These are phyloP conservation scores for Rhodosporidiobolus sp. DNA, from an alignment of 768 basidiomycete species.

Conservation along the genomic window DNA sequence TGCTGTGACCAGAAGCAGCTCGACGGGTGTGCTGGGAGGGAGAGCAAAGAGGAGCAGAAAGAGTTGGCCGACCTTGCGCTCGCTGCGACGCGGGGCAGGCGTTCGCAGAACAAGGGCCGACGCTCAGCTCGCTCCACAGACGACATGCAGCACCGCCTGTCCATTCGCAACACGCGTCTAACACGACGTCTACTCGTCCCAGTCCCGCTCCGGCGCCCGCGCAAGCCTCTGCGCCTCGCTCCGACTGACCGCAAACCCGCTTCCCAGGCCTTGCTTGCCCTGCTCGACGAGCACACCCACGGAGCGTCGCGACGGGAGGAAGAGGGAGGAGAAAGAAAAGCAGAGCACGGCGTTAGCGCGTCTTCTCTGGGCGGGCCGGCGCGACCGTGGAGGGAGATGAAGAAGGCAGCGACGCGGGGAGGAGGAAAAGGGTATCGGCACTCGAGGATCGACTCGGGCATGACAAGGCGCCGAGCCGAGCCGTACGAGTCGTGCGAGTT, in stretches of 20 bases:
- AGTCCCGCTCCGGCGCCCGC: slow-evolving; percentile 19
- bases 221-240: slow-evolving; percentile 12
- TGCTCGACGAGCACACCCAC: background rate
- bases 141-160: background rate
- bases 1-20: too few relatives aligned
- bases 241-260: slow-evolving; percentile 7
- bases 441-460: background rate
- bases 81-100: too few relatives aligned
- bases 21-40: too few relatives aligned
- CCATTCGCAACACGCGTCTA: background rate
- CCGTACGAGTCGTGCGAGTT: background rate
- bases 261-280: slow-evolving; percentile 19
- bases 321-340: too few relatives aligned
- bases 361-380: too few relatives aligned
- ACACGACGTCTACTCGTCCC: slow-evolving; percentile 6
- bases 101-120: too few relatives aligned
- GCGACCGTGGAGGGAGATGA: too few relatives aligned
- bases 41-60: too few relatives aligned
- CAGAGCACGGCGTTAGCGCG: background rate
- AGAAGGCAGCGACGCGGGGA: background rate
- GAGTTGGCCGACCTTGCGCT: too few relatives aligned
- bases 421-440: background rate
- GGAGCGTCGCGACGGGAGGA: background rate
- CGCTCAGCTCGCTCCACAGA: too few relatives aligned
- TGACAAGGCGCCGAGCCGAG: background rate